Evolutionary conservation across 2,329 filamentous ascomycete genomes (phyloP).

Genomic region (Claviceps sp.): DNA sequence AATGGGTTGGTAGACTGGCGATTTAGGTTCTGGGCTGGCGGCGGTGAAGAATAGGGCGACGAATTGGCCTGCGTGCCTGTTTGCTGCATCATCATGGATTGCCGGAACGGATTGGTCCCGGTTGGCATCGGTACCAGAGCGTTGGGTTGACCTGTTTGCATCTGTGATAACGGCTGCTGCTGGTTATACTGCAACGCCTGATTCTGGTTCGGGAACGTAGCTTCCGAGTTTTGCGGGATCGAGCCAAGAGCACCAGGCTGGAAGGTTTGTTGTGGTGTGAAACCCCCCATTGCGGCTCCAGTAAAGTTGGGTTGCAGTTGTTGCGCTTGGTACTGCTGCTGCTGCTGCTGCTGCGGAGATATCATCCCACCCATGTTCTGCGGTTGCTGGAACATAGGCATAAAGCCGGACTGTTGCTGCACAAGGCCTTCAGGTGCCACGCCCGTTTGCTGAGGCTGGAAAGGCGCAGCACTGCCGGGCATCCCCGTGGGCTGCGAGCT

Average conservation of each 20-base stretch:
- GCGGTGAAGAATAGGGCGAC: constrained; percentile 25
- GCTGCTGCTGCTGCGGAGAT: constrained; percentile 16
- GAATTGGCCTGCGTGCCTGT: constrained; percentile 28
- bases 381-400: constrained; percentile 17
- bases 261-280: constrained; percentile 50
- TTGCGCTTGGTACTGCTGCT: constrained; percentile 10
- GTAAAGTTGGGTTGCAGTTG: constrained; percentile 39
- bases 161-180: constrained; percentile 12
- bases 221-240: constrained; percentile 44
- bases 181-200: constrained; percentile 9
- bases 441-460: constrained; percentile 25
- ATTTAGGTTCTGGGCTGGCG: constrained; percentile 27
- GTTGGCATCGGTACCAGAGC: constrained; percentile 29
- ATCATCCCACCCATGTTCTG: constrained; percentile 13
- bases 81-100: constrained; percentile 65
- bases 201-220: constrained; percentile 32
- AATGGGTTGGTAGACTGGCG: constrained; percentile 79
- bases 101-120: constrained; percentile 78
- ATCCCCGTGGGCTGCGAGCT: constrained; percentile 21
- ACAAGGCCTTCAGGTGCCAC: constrained; percentile 14
- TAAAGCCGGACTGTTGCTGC: constrained; percentile 15
- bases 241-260: constrained; percentile 38
- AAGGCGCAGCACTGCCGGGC: constrained; percentile 22
- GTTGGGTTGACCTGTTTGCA: constrained; percentile 26
- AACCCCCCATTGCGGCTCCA: constrained; percentile 75